Evolutionary conservation across 257 asterid genomes (phyloP).

Genomic region (Solanum acaule): DNA sequence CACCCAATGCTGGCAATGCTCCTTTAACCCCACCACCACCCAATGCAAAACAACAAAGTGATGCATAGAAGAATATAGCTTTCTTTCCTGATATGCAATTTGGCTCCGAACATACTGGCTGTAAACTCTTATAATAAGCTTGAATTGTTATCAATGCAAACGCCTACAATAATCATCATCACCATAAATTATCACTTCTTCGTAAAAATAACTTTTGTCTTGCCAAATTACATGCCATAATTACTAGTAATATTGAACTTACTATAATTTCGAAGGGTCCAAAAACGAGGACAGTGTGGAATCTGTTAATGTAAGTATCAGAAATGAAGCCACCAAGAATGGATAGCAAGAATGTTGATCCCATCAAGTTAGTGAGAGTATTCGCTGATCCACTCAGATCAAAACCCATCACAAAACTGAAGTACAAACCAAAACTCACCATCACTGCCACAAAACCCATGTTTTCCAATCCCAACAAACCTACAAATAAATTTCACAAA

Average conservation of each 20-base stretch:
- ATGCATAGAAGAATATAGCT: conserved; percentile 50
- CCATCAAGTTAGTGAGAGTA: conserved; percentile 71
- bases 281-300: conserved; percentile 49
- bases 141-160: conserved; percentile 70
- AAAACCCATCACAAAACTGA: conserved; percentile 30
- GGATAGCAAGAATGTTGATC: conserved; percentile 72
- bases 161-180: conserved; percentile 30
- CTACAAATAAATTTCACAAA: conserved; percentile 1
- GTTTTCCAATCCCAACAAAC: conserved; percentile 43
- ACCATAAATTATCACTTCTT: not conserved
- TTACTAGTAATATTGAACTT: not conserved
- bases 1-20: conserved; percentile 79
- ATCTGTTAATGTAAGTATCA: conserved; percentile 54
- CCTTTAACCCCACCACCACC: conserved; percentile 77
- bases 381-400: conserved; percentile 41
- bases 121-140: conserved; percentile 45
- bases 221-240: too few species aligned
- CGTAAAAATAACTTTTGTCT: not conserved
- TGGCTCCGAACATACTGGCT: conserved; percentile 51
- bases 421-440: conserved; percentile 64
- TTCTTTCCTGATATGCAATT: conserved; percentile 38
- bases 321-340: conserved; percentile 68
- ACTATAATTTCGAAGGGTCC: conserved; percentile 53
- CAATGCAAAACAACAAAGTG: conserved; percentile 49
- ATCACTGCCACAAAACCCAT: conserved; percentile 65